Base-by-base conservation (phyloP, 129 eudicot species). In the Artemisia argyi region DNA sequence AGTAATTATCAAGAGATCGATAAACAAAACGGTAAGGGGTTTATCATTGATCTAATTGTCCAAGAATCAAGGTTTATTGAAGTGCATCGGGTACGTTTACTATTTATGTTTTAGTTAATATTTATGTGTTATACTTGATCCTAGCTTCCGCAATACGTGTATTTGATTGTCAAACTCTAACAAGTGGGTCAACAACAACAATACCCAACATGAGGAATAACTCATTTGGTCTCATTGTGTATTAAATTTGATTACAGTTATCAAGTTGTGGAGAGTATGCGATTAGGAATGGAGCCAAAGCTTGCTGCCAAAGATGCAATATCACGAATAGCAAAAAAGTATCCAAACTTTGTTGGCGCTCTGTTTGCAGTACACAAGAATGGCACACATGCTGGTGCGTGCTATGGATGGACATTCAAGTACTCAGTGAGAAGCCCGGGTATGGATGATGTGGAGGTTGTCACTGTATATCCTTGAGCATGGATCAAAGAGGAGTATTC, bases 201-300 rank as follows among this genome's bases (percentile, higher is more conserved):
- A 39, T 7, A 7, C 46, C 42, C 73, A 35, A 53, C 18, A 39
- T 46, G 53, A 54, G 28, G 11, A 32, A 7, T 39, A 64, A 17
- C 52, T 26, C 20, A 17, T 58, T 46, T 59, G 71, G 66, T 70
- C 68, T 48, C 5, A 18, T 7, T 70, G 19, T 42, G 17, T 19
- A 13, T 49, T 26, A 5, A 2, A 75, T 61, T 35, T 48, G 51
- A 52, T 78, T 66, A 39, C 73, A 89, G 98, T 80, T 93, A 93
- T 71, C 98, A 93, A 82, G 98, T 83, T 32, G 96, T 93, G 72
- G 98, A 93, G 87, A 93, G 92, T 77, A 93, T 93, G 98, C 83
- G 98, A 73, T 81, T 79, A 44, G 98, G 98, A 53, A 80, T 87
- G 96, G 87, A 85, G 70, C 96, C 98, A 14, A 79, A 73, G 75